A percentile compares a stretch with the other conserved stretches of the same genome.
Conservation (phyloP, 2,329 filamentous ascomycete species). For the Boeremia exigua region DNA sequence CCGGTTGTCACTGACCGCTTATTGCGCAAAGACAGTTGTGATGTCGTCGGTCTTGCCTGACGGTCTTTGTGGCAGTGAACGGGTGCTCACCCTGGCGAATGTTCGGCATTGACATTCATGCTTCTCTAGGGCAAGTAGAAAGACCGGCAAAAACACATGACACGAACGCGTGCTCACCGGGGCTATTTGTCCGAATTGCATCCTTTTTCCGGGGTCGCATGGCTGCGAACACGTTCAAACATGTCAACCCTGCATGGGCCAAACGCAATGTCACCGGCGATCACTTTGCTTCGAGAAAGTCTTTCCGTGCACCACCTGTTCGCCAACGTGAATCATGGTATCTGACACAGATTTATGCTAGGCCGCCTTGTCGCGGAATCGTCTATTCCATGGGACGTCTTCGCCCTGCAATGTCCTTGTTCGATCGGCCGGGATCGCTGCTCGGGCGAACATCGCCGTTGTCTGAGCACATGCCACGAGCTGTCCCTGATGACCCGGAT, state of each 20-base stretch:
- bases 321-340: conserved; percentile 27
- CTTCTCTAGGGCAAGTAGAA: conserved; percentile 17
- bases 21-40: background rate
- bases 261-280: conserved; percentile 19
- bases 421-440: conserved; percentile 33
- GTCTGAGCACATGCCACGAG: conserved; percentile 23
- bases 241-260: conserved; percentile 15
- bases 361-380: conserved; percentile 11
- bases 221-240: conserved; percentile 41
- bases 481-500: conserved; percentile 20
- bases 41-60: conserved; percentile 12
- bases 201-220: conserved; percentile 22
- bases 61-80: conserved; percentile 17
- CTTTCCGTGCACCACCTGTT: conserved; percentile 30
- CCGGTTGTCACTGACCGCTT: conserved; percentile 8
- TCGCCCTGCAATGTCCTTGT: conserved; percentile 16
- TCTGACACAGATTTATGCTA: conserved; percentile 16
- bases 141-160: conserved; percentile 23
- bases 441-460: conserved; percentile 23
- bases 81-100: conserved; percentile 23
- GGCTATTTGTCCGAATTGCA: conserved; percentile 9
- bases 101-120: conserved; percentile 25
- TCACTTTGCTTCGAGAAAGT: conserved; percentile 31
- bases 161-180: conserved; percentile 16
- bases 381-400: conserved; percentile 5